Base-by-base conservation (phyloP, 208 protist genomes). In the Vickermania spadyakhi region DNA sequence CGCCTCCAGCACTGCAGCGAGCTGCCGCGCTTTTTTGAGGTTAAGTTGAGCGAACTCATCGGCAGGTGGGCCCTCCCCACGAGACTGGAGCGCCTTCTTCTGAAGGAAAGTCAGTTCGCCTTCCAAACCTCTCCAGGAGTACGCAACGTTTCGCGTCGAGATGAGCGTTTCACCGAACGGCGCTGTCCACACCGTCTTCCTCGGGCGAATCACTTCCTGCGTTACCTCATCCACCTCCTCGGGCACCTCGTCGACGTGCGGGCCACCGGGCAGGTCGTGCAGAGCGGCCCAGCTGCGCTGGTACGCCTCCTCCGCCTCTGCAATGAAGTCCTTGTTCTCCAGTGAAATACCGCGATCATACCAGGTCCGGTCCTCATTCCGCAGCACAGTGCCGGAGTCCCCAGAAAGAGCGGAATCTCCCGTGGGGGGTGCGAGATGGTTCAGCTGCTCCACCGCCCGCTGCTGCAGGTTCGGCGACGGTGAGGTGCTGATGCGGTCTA, bases 231-330 rank as follows among this genome's bases (percentile, higher is more conserved):
- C 67, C 7, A 72, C 31, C 45, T 54, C 70, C 31, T 58, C 61
- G 11, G 66, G 51, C 66, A 7, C 65, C 28, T 7, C 50, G 28
- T 11, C 59, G 7, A 52, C 68, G 52, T 42, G 60, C 56, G 58
- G 57, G 27, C 77, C 72, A 26, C 58, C 42, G 4, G 72, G 61
- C 0, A 68, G 56, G 5, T 66, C 41, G 52, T 89, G 74, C 31
- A 89, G 63, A 56, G 77, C 72, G 21, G 59, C 59, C 0, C 72
- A 73, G 64, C 74, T 91, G 13, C 64, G 69, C n/a, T 66, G 62
- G 56, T 93, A 93, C 61, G 84, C 74, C 53, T 29, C 71, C 54
- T 90, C 86, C 5, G 81, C 83, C 58, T 86, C 78, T 21, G 86
- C 83, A 25, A 85, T 81, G 29, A 84, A 69, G 25, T 61, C 55